Evolutionary conservation across 768 basidiomycete species (phyloP), one percentile per base, ranked within the genome.

Genomic region (Daedalea quercina): DNA sequence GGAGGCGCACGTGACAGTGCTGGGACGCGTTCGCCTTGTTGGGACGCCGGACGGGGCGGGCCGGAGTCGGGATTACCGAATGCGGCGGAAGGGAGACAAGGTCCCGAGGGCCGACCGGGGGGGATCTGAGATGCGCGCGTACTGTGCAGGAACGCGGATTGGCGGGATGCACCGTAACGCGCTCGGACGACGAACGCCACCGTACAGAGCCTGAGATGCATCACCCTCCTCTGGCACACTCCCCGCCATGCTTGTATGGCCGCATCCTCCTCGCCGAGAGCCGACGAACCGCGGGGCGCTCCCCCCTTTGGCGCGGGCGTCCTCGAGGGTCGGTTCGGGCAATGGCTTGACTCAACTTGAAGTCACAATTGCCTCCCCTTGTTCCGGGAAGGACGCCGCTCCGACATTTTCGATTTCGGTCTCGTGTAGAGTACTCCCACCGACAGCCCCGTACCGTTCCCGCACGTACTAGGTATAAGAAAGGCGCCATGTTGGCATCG

Each of bases 401-500:
- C 37, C 37, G 37, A 40, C 28, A 40, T 19, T 7, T 19, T 17
- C 37, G 13, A 4, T 40, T 40, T 19, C 37, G 37, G 19, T 17
- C 19, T 19, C 13, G 37, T 40, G 37, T 15, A 40, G 37, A 19
- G 4, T 23, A n/a, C 4, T 3, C 22, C 7, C 12, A 25, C 45
- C 25, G 25, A 25, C 17, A 25, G 45, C 24, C 15, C 44, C 25
- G 44, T 44, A 26, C 3, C 23, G 4, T 22, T 33, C 26, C n/a
- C 34, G 19, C 15, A 20, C 15, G 34, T 35, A 47, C 20, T 19
- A 40, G 22, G 35, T 15, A 20, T 34, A 20, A 24, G 22, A 40
- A 28, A 22, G 23, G 33, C 24, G 3, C 45, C 41, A 42, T 41
- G 43, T 44, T 33, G 57, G 42, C 47, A 52, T n/a, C n/a, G 19